Evolutionary conservation across 176 grass and related monocot species (phyloP).

Genomic region (Cenchrus fungigraminus): DNA sequence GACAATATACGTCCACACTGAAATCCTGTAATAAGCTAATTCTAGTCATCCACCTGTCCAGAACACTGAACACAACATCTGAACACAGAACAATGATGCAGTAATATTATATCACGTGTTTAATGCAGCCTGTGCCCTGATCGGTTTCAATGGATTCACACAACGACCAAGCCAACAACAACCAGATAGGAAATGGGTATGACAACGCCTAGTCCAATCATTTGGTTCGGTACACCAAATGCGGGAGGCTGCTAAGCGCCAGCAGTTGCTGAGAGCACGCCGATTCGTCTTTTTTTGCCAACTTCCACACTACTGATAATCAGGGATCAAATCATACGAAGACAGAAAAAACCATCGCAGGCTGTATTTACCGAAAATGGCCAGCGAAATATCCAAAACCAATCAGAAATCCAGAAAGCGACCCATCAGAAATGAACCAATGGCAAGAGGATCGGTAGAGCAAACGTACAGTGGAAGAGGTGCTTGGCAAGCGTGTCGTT

Average conservation of each 20-base stretch:
- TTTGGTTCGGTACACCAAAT: constrained; percentile 58
- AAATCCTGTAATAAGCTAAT: not conserved
- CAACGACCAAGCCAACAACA: constrained; percentile 23
- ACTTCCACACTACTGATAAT: not conserved
- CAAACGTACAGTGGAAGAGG: constrained; percentile 88
- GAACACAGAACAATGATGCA: not conserved
- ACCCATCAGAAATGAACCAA: constrained; percentile 2
- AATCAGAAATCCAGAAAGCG: constrained; percentile 14
- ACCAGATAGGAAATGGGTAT: constrained; percentile 12
- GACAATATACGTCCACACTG: not conserved
- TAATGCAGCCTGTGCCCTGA: not conserved
- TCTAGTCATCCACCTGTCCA: not conserved
- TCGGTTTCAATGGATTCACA: constrained; percentile 21
- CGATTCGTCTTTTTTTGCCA: constrained; percentile 26
- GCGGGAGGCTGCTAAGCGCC: constrained; percentile 11
- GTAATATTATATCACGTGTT: not conserved
- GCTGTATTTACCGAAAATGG: not conserved
- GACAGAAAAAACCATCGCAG: constrained; percentile 1
- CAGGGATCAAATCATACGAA: not conserved
- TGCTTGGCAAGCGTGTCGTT: constrained; percentile 99
- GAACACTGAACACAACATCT: not conserved
- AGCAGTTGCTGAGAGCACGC: constrained; percentile 36
- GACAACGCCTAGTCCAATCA: constrained; percentile 38
- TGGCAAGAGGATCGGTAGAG: not conserved
- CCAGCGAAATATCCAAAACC: not conserved